These are phyloP conservation scores for Kodamaea alishanica DNA, from an alignment of 1,139 yeast genomes.

Conservation along the genomic window DNA sequence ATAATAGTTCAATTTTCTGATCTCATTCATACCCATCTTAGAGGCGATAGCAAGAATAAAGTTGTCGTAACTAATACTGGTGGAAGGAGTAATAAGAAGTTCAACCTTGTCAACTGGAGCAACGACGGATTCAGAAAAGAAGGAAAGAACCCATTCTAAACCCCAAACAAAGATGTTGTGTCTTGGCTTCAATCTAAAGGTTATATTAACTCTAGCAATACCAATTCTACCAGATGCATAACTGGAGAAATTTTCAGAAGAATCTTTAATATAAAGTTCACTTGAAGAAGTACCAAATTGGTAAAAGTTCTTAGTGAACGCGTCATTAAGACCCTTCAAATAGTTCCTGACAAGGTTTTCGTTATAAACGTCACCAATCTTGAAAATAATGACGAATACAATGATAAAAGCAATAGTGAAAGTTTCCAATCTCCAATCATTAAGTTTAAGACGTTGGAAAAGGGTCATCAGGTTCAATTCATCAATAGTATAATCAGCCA, in stretches of 20 bases:
- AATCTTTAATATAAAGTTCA: constrained; percentile 58
- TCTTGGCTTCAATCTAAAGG: constrained; percentile 69
- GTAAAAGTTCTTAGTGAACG: constrained; percentile 63
- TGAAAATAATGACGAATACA: constrained; percentile 44
- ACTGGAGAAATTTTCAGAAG: constrained; percentile 64
- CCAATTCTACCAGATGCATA: constrained; percentile 90
- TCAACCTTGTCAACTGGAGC: constrained; percentile 61
- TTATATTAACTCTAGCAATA: constrained; percentile 59
- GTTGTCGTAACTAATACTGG: constrained; percentile 53
- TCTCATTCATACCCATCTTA: constrained; percentile 75
- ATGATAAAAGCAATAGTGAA: constrained; percentile 51
- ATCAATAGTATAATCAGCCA: constrained; percentile 42
- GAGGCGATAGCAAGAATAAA: constrained; percentile 83
- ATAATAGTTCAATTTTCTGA: constrained; percentile 74
- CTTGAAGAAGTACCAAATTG: constrained; percentile 70
- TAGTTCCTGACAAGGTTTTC: constrained; percentile 48
- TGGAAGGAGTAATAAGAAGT: constrained; percentile 58
- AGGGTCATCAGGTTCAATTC: constrained; percentile 51
- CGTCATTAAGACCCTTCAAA: constrained; percentile 42
- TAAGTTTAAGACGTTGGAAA: constrained; percentile 45
- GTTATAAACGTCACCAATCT: constrained; percentile 60
- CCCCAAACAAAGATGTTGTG: constrained; percentile 69
- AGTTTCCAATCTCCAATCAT: constrained; percentile 77
- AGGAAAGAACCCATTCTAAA: constrained; percentile 54
- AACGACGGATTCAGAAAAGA: constrained; percentile 46